Evolutionary conservation across 345 rosid species (phyloP).

Genomic region (Ailanthus altissimus): DNA sequence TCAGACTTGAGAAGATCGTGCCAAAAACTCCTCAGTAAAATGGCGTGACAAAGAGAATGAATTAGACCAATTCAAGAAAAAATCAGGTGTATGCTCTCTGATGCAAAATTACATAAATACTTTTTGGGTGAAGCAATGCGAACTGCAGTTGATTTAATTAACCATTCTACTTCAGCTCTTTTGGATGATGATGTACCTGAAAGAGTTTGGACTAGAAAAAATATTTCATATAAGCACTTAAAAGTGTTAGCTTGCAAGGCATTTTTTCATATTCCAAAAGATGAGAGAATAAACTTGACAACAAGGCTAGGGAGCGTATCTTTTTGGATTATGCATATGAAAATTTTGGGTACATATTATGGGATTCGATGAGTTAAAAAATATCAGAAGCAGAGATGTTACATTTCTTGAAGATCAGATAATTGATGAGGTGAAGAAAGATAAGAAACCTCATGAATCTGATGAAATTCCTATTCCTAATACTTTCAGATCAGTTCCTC

Average conservation of each 20-base stretch:
- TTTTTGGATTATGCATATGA: neutral
- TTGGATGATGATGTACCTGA: neutral
- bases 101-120: neutral
- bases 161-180: neutral
- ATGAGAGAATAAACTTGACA: neutral
- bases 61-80: neutral
- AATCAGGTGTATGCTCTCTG: neutral
- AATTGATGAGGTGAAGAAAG: neutral
- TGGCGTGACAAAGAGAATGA: neutral
- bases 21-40: conserved; percentile 12
- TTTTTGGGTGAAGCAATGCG: conserved; percentile 6
- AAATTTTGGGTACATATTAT: neutral
- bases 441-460: neutral
- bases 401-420: neutral
- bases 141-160: neutral
- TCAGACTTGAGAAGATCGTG: neutral
- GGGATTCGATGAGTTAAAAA: neutral
- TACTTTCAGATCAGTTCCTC: neutral
- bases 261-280: neutral
- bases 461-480: neutral
- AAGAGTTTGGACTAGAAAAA: too few species aligned
- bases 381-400: neutral
- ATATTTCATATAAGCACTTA: too few species aligned
- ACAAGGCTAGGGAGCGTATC: neutral
- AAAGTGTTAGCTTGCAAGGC: too few species aligned